phyloP scores from a whole-genome alignment of 164 flowering plant species.

The Berberis vulgaris region DNA sequence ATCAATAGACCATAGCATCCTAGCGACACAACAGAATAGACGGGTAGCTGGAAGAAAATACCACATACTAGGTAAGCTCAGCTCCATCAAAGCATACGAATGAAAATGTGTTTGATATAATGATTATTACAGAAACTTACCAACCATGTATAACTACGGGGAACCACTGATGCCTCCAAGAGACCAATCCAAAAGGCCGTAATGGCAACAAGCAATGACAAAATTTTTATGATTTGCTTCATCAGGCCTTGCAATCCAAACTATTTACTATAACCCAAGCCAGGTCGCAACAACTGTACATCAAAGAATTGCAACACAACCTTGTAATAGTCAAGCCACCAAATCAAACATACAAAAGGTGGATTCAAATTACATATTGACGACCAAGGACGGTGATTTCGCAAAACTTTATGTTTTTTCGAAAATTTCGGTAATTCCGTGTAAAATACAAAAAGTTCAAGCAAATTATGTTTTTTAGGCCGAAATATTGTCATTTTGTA shows the following conservation, averaged over 20 bases:
- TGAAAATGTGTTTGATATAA: neutral
- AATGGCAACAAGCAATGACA: neutral
- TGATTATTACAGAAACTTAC: conserved; percentile 25
- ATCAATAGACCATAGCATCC: conserved; percentile 92
- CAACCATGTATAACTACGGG: conserved; percentile 69
- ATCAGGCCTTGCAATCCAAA: neutral
- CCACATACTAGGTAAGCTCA: neutral
- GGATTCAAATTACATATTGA: too few species aligned
- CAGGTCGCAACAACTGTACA: too few species aligned
- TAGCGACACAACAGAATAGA: conserved; percentile 58
- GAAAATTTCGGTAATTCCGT: too few species aligned
- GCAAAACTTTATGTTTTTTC: too few species aligned
- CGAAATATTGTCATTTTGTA: too few species aligned
- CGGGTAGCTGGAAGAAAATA: conserved; percentile 54
- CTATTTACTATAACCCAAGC: too few species aligned
- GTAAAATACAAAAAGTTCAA: too few species aligned
- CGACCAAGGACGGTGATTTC: too few species aligned
- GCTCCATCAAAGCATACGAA: neutral
- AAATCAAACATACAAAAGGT: too few species aligned
- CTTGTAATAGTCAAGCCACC: too few species aligned
- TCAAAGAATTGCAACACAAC: too few species aligned
- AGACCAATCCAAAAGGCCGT: conserved; percentile 2
- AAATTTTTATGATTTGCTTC: conserved; percentile 2
- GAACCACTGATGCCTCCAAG: conserved; percentile 21
- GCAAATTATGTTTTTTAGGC: too few species aligned